Evolutionary conservation across 2,329 filamentous ascomycete genomes (phyloP), one percentile per base, ranked within the genome.

Genomic region (Amauroascus verrucosus): DNA sequence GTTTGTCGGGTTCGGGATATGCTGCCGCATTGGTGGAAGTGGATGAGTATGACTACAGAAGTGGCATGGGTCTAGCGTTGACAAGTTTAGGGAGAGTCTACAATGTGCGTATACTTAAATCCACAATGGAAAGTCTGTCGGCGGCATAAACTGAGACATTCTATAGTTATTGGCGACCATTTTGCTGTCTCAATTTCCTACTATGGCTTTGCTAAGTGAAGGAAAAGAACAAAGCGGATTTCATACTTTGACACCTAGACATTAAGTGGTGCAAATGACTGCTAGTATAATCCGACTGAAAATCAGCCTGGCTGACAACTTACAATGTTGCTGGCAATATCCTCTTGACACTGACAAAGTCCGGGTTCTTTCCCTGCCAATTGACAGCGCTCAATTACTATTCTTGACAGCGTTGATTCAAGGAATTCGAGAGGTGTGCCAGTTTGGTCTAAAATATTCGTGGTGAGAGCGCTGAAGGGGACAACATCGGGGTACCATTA

Each of bases 241-340:
- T 41, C 47, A 9, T 56, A 54, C 30, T 44, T 56, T 8, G 51
- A n/a, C n/a, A n/a, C n/a, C n/a, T n/a, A n/a, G n/a, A n/a, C n/a
- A n/a, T n/a, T n/a, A n/a, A n/a, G n/a, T n/a, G n/a, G n/a, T n/a
- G n/a, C 30, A 32, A 6, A 32, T 11, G 30, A 11, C 30, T 32
- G 30, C 30, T 6, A 33, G 3, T 56, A 54, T 40, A 51, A 8
- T 13, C 28, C 32, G 30, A 32, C 11, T 18, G n/a, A 13, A 35
- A 11, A 30, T 11, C n/a, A n/a, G n/a, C n/a, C n/a, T n/a, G n/a
- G n/a, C n/a, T n/a, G n/a, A n/a, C n/a, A n/a, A n/a, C n/a, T n/a
- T n/a, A n/a, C n/a, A n/a, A n/a, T n/a, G n/a, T n/a, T n/a, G n/a
- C n/a, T n/a, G n/a, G n/a, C n/a, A n/a, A n/a, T n/a, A n/a, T n/a